Conservation (phyloP, 768 basidiomycete genomes). For the Russula lepida region DNA sequence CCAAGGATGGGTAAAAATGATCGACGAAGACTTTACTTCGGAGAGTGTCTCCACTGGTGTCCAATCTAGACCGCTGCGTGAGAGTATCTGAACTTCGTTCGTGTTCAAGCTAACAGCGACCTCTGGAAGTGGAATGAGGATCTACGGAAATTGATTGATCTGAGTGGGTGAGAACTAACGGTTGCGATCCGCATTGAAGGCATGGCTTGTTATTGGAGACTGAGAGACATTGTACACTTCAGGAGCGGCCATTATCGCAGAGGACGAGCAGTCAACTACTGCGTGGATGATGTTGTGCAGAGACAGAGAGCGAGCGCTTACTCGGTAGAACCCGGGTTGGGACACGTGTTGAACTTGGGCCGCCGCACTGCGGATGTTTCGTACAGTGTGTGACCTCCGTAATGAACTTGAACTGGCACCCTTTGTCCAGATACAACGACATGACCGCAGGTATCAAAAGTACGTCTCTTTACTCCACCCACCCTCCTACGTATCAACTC, state of each 20-base stretch:
- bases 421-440: conserved; percentile 11
- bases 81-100: conserved; percentile 78
- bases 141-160: conserved; percentile 5
- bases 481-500: neutral
- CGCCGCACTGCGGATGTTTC: no score
- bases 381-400: neutral
- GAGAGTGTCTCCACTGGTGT: conserved; percentile 64
- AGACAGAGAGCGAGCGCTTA: no score
- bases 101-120: conserved; percentile 87
- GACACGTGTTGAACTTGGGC: neutral
- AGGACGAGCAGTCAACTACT: conserved; percentile 91
- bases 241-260: conserved; percentile 55
- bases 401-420: neutral
- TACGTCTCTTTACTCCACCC: neutral
- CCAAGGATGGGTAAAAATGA: neutral
- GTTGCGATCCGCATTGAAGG: conserved; percentile 81
- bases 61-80: conserved; percentile 61
- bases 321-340: neutral
- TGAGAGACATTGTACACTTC: conserved; percentile 75
- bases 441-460: conserved; percentile 23
- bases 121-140: conserved; percentile 40
- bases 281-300: conserved; percentile 24
- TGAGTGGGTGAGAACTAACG: conserved; percentile 46
- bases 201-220: conserved; percentile 78
- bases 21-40: conserved; percentile 49